These are phyloP conservation scores for Dipteronia sinensis DNA, from an alignment of 345 rosid genomes.

Conservation along the genomic window DNA sequence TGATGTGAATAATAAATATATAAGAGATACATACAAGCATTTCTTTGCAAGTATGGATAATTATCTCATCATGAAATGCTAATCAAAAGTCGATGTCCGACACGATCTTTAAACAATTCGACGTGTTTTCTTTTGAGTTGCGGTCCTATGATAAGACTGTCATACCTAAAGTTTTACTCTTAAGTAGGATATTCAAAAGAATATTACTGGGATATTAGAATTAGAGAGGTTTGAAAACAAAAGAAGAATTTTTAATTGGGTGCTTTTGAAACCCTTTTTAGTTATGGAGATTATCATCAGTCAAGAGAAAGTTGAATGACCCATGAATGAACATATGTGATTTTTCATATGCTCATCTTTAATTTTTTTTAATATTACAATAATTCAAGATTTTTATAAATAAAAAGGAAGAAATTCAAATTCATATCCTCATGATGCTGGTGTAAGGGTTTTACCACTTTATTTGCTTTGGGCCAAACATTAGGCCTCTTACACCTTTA, in stretches of 20 bases:
- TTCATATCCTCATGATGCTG: no score
- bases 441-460: no score
- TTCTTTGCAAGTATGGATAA: no score
- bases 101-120: no score
- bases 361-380: no score
- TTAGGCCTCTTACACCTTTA: no score
- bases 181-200: conserved; percentile 1
- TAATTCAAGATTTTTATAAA: no score
- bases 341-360: conserved; percentile 11
- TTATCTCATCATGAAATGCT: no score
- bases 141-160: neutral
- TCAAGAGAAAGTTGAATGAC: conserved; percentile 23
- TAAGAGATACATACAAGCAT: no score
- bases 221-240: conserved; percentile 22
- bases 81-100: no score
- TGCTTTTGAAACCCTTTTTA: conserved; percentile 13
- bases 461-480: neutral
- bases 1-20: no score
- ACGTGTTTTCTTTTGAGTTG: neutral
- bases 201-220: neutral
- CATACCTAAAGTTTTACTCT: neutral
- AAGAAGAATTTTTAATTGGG: neutral
- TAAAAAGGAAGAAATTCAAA: no score
- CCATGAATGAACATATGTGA: conserved; percentile 4
- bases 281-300: conserved; percentile 14